Base-by-base conservation (phyloP, 495 filamentous ascomycete genomes). In the Lindgomyces ingoldianus region DNA sequence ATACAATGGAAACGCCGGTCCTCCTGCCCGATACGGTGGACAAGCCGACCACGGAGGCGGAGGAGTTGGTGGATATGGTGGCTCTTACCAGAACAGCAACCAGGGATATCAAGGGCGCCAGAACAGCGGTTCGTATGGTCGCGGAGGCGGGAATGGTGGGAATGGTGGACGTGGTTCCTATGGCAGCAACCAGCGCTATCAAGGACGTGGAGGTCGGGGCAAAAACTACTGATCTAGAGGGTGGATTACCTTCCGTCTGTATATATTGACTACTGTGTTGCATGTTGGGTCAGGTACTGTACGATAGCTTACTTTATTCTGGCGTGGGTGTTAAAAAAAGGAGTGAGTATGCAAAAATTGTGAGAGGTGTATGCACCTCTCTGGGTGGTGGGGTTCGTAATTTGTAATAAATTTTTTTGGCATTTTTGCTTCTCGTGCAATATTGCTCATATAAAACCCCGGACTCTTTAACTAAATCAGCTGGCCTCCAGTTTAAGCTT, bases 21-120 rank as follows among this genome's bases (percentile, higher is more conserved):
- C 33, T 39, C 33, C 41, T 16, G 11, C 22, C 25, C 19, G 42
- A 18, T 58, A 64, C 50, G 58, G 58, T 12, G 46, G 39, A 25
- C 16, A 48, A 21, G 25, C 18, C 10, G 25, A 41, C 21, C 48
- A 48, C 10, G 56, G 56, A 41, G 58, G 58, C 9, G 57, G 48
- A 19, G 49, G 62, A 21, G 14, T 61, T 47, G 57, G 26, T 22
- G 24, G 24, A 41, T 26, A 22, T n/a, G 61, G 41, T 22, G 51
- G 46, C 53, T 18, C 19, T 33, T 53, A 53, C 27, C 8, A 16
- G 30, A 57, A 57, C 19, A 14, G 6, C 6, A 39, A 39, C 14
- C 33, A 39, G 33, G 33, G 33, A 6, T 39, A 39, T 39, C 33
- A 39, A 14, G 33, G 6, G 6, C 33, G 33, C 33, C 33, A 39